phyloP scores from a whole-genome alignment of 2,329 filamentous ascomycete genomes.

The Tolypocladium endophyticum region DNA sequence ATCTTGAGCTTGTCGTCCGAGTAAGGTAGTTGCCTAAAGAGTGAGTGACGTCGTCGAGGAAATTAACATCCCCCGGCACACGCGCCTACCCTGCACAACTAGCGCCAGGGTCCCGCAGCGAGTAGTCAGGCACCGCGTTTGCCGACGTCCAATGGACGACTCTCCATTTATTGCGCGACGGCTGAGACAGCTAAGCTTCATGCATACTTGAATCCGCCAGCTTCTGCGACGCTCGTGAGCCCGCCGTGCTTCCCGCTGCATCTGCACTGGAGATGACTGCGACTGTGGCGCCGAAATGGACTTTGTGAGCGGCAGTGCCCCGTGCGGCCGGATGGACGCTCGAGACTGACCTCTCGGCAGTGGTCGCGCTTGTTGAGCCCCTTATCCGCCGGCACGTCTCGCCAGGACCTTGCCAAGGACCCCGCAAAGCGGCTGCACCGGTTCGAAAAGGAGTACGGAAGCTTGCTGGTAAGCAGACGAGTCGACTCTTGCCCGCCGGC shows the following conservation, averaged over 20 bases:
- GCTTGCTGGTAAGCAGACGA: constrained; percentile 40
- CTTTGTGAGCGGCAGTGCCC: neutral
- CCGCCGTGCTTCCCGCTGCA: neutral
- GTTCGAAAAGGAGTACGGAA: constrained; percentile 56
- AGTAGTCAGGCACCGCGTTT: neutral
- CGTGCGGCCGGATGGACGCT: neutral
- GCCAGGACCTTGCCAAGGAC: constrained; percentile 51
- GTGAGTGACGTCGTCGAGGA: neutral
- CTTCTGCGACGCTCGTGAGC: neutral
- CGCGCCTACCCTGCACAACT: neutral
- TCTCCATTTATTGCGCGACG: neutral
- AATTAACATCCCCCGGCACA: neutral
- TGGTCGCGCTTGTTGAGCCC: constrained; percentile 60
- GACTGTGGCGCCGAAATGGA: constrained; percentile 18
- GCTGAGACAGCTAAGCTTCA: neutral
- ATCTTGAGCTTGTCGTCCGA: neutral
- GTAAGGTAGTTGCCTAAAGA: neutral
- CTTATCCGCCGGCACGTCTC: constrained; percentile 43
- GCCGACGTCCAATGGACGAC: neutral
- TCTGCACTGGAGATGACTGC: constrained; percentile 27
- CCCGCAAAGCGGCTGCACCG: constrained; percentile 53
- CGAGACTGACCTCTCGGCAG: constrained; percentile 21
- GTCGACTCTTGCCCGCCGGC: neutral
- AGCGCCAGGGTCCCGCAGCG: neutral
- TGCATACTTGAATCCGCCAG: neutral